Evolutionary conservation across 1,139 yeast genomes (phyloP).

Genomic region (Yarrowia galli): DNA sequence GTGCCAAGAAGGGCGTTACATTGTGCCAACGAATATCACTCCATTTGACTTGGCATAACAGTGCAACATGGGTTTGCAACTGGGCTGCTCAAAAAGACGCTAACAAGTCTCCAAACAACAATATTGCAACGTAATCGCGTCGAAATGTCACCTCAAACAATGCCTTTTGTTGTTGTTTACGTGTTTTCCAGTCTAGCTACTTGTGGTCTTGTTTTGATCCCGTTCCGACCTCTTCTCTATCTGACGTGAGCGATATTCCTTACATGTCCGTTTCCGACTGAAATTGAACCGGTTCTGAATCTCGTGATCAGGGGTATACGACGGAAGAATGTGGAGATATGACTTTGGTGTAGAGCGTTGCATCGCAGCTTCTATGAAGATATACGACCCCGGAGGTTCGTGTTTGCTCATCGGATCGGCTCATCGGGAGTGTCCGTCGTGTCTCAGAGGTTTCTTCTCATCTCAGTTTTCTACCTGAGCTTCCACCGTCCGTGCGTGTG

Average conservation of each 20-base stretch:
- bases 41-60: neutral
- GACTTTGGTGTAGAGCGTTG: neutral
- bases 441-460: constrained; percentile 1
- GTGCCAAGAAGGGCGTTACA: neutral
- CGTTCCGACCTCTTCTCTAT: neutral
- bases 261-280: constrained; percentile 4
- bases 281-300: neutral
- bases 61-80: neutral
- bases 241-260: neutral
- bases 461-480: neutral
- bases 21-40: neutral
- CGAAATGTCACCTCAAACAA: neutral
- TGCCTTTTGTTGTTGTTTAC: neutral
- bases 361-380: too few relatives aligned
- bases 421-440: neutral
- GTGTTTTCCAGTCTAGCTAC: neutral
- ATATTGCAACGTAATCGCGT: neutral
- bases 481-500: neutral
- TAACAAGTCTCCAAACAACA: neutral
- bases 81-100: neutral
- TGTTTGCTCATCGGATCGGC: neutral
- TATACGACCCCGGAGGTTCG: too few relatives aligned
- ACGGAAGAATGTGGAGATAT: neutral
- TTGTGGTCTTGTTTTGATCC: neutral
- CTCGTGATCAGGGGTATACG: neutral